These are phyloP conservation scores for Talaromyces adpressus DNA, from an alignment of 495 filamentous ascomycete species.

Conservation along the genomic window DNA sequence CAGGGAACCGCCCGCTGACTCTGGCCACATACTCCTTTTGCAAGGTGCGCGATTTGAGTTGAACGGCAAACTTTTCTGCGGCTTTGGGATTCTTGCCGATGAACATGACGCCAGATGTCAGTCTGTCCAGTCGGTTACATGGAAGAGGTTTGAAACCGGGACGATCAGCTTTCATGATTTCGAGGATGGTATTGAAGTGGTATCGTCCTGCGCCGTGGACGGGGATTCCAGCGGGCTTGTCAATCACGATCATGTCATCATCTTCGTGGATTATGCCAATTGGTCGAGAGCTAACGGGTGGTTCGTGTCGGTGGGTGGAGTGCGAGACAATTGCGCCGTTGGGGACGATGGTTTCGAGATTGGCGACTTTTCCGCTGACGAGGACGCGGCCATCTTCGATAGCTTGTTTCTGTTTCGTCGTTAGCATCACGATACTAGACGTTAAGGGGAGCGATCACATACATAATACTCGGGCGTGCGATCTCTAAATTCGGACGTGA, in stretches of 20 bases:
- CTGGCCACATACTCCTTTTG: constrained; percentile 92
- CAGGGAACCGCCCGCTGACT: constrained; percentile 84
- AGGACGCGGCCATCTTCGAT: constrained; percentile 69
- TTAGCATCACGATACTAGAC: background rate
- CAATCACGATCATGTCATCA: constrained; percentile 85
- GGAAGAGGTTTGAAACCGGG: constrained; percentile 67
- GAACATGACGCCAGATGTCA: constrained; percentile 98
- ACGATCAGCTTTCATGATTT: constrained; percentile 82
- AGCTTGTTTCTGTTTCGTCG: constrained; percentile 53
- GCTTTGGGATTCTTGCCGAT: constrained; percentile 77
- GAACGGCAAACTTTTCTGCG: constrained; percentile 63
- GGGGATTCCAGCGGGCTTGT: constrained; percentile 91
- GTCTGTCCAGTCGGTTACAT: constrained; percentile 86
- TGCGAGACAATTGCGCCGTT: constrained; percentile 87
- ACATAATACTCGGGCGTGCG: constrained; percentile 83
- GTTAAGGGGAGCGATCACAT: constrained; percentile 11
- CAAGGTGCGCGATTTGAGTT: constrained; percentile 69
- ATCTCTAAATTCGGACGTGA: constrained; percentile 80
- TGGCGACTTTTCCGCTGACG: constrained; percentile 61
- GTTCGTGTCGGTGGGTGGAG: constrained; percentile 92
- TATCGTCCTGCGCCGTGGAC: constrained; percentile 94
- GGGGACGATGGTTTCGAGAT: constrained; percentile 52
- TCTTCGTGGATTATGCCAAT: constrained; percentile 85
- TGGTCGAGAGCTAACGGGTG: constrained; percentile 73
- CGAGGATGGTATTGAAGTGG: constrained; percentile 86